Conservation (phyloP, 106 monocot genomes). For the Dendrobium nobile region DNA sequence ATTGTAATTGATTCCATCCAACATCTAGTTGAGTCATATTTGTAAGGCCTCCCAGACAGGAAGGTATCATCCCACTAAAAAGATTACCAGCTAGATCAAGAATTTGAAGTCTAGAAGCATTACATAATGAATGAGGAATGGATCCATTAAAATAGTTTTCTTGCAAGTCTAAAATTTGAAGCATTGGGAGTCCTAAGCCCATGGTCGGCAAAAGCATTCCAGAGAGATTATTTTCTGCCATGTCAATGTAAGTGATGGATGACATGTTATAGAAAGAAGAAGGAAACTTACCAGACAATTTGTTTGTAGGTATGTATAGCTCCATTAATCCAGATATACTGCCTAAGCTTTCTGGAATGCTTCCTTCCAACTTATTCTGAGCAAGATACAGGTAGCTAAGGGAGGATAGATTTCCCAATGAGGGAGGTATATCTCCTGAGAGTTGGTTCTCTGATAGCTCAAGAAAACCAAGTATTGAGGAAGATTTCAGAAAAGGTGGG, state of each 20-base stretch:
- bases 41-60: slow-evolving; percentile 12
- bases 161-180: slow-evolving; percentile 7
- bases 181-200: slow-evolving; percentile 20
- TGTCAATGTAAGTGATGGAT: background rate
- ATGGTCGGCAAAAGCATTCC: slow-evolving; percentile 19
- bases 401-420: slow-evolving; percentile 4
- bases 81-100: slow-evolving; percentile 10
- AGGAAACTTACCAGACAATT: slow-evolving; percentile 28
- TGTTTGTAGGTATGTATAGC: slow-evolving; percentile 13
- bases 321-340: background rate
- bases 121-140: slow-evolving; percentile 28
- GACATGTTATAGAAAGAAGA: slow-evolving; percentile 16
- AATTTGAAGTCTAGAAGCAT: background rate
- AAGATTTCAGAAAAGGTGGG: slow-evolving; percentile 7
- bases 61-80: slow-evolving; percentile 23
- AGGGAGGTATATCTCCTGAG: slow-evolving; percentile 5
- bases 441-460: slow-evolving; percentile 27
- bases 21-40: slow-evolving; percentile 6
- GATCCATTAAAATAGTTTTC: slow-evolving; percentile 26
- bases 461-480: background rate
- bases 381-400: background rate
- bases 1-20: slow-evolving; percentile 13
- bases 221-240: background rate
- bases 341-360: slow-evolving; percentile 10
- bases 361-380: slow-evolving; percentile 18